These are phyloP conservation scores for Priceomyces fermenticarens DNA, from an alignment of 805 yeast genomes.

Conservation along the genomic window DNA sequence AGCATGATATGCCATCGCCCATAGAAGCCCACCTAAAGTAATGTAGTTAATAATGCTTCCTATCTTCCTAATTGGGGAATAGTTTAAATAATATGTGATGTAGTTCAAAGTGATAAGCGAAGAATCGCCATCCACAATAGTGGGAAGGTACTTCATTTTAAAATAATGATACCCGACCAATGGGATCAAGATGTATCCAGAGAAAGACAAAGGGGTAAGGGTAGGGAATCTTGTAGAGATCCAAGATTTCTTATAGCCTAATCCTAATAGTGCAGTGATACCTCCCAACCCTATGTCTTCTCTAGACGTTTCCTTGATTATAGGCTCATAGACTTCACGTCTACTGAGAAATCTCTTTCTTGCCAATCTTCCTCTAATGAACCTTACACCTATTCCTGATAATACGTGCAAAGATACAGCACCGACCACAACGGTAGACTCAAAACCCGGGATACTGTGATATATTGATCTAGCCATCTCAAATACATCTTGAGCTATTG, in stretches of 20 bases:
- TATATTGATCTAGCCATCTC: slow-evolving; percentile 62
- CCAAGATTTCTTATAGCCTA: slow-evolving; percentile 49
- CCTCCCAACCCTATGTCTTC: slow-evolving; percentile 63
- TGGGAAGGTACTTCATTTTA: slow-evolving; percentile 49
- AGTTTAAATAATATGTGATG: slow-evolving; percentile 36
- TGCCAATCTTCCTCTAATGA: slow-evolving; percentile 26
- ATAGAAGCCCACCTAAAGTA: slow-evolving; percentile 31
- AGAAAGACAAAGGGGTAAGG: slow-evolving; percentile 52
- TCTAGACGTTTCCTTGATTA: slow-evolving; percentile 30
- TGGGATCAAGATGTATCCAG: slow-evolving; percentile 55
- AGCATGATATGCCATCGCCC: slow-evolving; percentile 49
- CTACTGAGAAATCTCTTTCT: slow-evolving; percentile 1
- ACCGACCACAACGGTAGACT: slow-evolving; percentile 45
- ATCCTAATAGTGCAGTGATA: slow-evolving; percentile 50
- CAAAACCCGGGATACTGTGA: slow-evolving; percentile 49
- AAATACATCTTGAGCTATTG: slow-evolving; percentile 50
- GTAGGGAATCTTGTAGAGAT: slow-evolving; percentile 44
- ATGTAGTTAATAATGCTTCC: slow-evolving; percentile 26
- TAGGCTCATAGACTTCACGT: slow-evolving; percentile 9
- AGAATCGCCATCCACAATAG: slow-evolving; percentile 62
- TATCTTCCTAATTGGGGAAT: slow-evolving; percentile 10
- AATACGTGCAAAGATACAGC: slow-evolving; percentile 47
- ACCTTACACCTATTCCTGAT: slow-evolving; percentile 50
- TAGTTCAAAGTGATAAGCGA: slow-evolving; percentile 52
- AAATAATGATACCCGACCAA: slow-evolving; percentile 45